Conservation (phyloP, 129 eudicot genomes). For the Lonicera japonica region DNA sequence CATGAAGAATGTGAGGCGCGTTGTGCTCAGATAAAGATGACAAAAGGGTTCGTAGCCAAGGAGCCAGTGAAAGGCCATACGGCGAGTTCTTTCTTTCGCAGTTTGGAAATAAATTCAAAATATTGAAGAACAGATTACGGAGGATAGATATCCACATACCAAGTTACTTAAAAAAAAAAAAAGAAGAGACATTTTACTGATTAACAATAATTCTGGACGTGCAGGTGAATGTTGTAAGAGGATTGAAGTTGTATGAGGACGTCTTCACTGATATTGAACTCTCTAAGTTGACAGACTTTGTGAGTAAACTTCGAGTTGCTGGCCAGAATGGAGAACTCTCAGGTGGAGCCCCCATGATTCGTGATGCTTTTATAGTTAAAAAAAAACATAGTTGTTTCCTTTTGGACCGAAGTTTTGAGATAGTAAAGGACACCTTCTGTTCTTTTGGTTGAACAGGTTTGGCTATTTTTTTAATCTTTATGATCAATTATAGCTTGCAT, state of each 20-base stretch:
- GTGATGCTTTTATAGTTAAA: constrained; percentile 82
- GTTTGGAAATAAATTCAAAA: neutral
- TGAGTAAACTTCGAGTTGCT: constrained; percentile 75
- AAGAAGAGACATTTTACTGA: neutral
- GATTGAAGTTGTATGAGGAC: constrained; percentile 83
- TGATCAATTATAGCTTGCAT: constrained; percentile 6
- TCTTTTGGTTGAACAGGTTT: constrained; percentile 59
- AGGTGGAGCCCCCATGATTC: constrained; percentile 90
- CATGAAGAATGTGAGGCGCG: constrained; percentile 80
- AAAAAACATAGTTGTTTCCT: constrained; percentile 46
- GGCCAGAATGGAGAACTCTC: constrained; percentile 98
- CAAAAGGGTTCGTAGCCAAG: constrained; percentile 89
- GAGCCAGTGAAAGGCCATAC: constrained; percentile 95
- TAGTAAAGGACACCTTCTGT: constrained; percentile 64
- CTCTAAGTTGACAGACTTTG: constrained; percentile 72
- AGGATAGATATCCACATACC: neutral
- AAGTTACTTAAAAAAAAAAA: neutral
- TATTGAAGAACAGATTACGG: neutral
- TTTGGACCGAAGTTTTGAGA: constrained; percentile 74
- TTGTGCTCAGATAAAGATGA: constrained; percentile 85
- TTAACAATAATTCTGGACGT: neutral
- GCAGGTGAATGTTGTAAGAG: constrained; percentile 98
- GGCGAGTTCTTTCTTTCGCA: constrained; percentile 51
- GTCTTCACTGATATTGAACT: constrained; percentile 70
- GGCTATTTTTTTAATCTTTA: constrained; percentile 41